A percentile compares a stretch with the other conserved stretches of the same genome.
These are phyloP conservation scores for Sicyos edulis DNA, from an alignment of 306 rosid species.

Conservation along the genomic window DNA sequence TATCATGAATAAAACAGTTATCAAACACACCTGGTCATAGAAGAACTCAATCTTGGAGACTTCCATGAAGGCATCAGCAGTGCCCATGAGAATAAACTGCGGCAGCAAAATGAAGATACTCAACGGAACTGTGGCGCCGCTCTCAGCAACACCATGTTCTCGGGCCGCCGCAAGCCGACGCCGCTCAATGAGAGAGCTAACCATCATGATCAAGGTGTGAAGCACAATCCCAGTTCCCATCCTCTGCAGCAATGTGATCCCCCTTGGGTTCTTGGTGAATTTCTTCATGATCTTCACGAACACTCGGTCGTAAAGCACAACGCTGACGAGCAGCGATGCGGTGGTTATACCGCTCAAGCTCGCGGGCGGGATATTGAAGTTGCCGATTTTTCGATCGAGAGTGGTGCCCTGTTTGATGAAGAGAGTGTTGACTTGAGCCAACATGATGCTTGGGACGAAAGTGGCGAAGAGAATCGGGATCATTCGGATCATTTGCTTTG, in stretches of 20 bases:
- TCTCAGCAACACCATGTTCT: constrained; percentile 14
- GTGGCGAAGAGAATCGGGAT: constrained; percentile 20
- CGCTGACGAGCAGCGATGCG: constrained; percentile 27
- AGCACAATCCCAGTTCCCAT: constrained; percentile 26
- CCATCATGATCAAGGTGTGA: constrained; percentile 21
- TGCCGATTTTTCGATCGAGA: constrained; percentile 20
- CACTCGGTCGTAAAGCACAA: constrained; percentile 21
- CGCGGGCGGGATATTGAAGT: constrained; percentile 27
- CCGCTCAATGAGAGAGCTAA: constrained; percentile 16
- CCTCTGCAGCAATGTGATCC: constrained; percentile 29
- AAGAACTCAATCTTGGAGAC: constrained; percentile 27
- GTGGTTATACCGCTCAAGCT: constrained; percentile 27
- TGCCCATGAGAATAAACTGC: constrained; percentile 25
- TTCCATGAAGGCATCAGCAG: constrained; percentile 23
- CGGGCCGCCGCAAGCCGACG: constrained; percentile 7
- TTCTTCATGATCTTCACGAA: constrained; percentile 23
- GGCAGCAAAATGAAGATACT: constrained; percentile 26
- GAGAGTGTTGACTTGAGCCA: constrained; percentile 26
- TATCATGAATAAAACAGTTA: no score
- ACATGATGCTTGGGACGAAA: constrained; percentile 20
- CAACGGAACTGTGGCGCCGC: constrained; percentile 21
- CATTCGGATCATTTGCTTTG: constrained; percentile 26
- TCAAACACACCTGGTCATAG: constrained; percentile 17
- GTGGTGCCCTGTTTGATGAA: constrained; percentile 29
- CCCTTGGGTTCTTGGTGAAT: constrained; percentile 24